Base-by-base conservation (phyloP, 192 early-diverging fungal genomes). In the Umbelopsis ramanniana region DNA sequence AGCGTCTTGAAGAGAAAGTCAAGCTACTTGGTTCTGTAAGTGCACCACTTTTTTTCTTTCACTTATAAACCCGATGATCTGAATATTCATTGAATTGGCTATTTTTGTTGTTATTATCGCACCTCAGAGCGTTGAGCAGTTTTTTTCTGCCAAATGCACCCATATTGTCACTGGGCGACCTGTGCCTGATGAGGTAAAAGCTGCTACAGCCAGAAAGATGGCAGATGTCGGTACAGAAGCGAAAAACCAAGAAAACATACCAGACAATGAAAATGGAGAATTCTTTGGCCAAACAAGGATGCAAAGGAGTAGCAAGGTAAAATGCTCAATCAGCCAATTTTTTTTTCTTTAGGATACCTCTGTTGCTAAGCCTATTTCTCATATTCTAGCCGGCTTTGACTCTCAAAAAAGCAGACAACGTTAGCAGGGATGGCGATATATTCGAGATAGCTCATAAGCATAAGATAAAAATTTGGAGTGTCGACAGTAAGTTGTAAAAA, bases 361-460 rank as follows among this genome's bases (percentile, higher is more conserved):
- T 2, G 1, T 43, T 43, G 40, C 40, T 54, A 54, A 54, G 3
- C 53, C 0, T 29, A 29, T 22, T 54, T 14, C 0, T 54, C 11
- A 43, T 0, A 5, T 7, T 54, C 12, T 10, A 63, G 23, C 17
- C 33, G 57, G 29, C 33, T 4, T 37, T 63, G 57, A 35, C 57
- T 37, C 26, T 38, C 24, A 63, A 37, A 37, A 63, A 63, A 14
- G 11, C 57, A 37, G 57, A 63, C 15, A 63, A 63, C 26, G 57
- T 35, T 4, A n/a, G 57, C 33, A 63, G 57, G 19, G 57, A 63
- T 63, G 69, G 53, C 4, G 69, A 70, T 52, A 70, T 70, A 17
- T 54, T 70, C 29, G 69, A 70, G 14, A 70, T 54, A 21, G 69
- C 69, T 21, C 69, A 52, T 6, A 70, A 70, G 48, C 47, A 54